Base-by-base conservation (phyloP, 208 protist genomes). In the Leishmania turanica region DNA sequence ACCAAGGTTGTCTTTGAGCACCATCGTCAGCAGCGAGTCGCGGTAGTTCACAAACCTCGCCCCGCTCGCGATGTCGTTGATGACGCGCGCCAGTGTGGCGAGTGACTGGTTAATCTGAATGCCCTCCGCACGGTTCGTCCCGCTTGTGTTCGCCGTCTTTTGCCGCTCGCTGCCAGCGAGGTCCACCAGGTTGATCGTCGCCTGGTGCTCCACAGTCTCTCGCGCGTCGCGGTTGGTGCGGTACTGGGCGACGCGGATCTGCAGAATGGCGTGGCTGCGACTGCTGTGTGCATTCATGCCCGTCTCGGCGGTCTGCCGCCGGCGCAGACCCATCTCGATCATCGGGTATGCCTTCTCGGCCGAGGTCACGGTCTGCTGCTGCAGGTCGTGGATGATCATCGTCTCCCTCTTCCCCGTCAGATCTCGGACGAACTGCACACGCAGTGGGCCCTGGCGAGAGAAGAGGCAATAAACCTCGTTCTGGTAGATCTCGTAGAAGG, bases 201-300 rank as follows among this genome's bases (percentile, higher is more conserved):
- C 85, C 72, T 87, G 79, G 31, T 89, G 85, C 84, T 96, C 91
- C n/a, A 95, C 85, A 34, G 83, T 82, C 84, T 91, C 96, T 47
- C 84, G 88, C 17, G 90, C 93, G 19, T 89, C 64, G n/a, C 81
- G 66, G 85, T 92, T 85, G 45, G 88, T 91, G 79, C 84, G 81
- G 79, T 83, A 92, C 74, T 96, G 94, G 75, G 83, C 83, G 31
- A 96, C 81, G 56, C 87, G 82, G 34, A 97, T 40, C 70, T 97
- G 87, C 69, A 99, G 91, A 49, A 99, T 97, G 27, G 98, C 97
- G 89, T 99, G 98, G 21, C 98, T 99, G 3, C 72, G 72, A 62
- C 72, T 76, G 72, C 72, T 76, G 31, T 47, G 72, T 42, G 72
- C 49, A 27, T 99, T 99, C 96, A 99, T 99, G 60, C 94, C 90